Evolutionary conservation across 1,284 basidiomycete genomes (phyloP), one percentile per base, ranked within the genome.

Genomic region (Cutaneotrichosporon sp.): DNA sequence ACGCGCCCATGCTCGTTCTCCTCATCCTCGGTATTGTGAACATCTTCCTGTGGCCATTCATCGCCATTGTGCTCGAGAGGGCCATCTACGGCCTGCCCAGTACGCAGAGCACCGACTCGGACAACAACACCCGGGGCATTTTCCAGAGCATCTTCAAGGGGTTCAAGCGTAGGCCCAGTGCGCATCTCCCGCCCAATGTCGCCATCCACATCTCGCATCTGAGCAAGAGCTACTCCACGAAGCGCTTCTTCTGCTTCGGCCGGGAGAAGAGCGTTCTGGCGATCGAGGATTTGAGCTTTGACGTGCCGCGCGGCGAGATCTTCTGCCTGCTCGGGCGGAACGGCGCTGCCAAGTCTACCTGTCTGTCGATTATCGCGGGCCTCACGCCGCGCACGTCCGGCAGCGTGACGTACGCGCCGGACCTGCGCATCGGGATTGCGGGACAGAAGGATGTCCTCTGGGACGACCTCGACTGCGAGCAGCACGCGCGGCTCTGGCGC

Each of bases 371-470:
- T 49, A 74, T 90, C 9, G 84, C 80, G 2, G 81, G 83, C 1
- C 77, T 88, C 2, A 72, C 82, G 11, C 79, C 80, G 4, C 79
- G 78, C 25, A 83, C 81, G 1, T 75, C 78, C 16, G 86, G 87
- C 17, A 72, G 76, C 4, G 78, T 88, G 16, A 75, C 77, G 1
- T 89, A 87, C 62, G 83, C 63, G 6, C 52, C 57, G 12, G 66
- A 71, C 52, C 59, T 55, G 44, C 57, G 53, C 42, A 71, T 89
- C 16, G 87, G 87, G 7, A 83, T 89, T 50, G 87, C 88, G 0
- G 85, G 85, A 0, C 87, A 90, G 72, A 87, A 86, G 75, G 88
- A 89, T 60, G 86, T 90, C 3, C 77, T 90, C 1, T 88, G 87
- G 71, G 81, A 86, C 2, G 86, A 89, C 55, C 76, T 90, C 22